Percentiles rank a stretch among this genome's conserved stretches.
These are phyloP conservation scores for Kappamyces sp. DNA, from an alignment of 192 early-diverging fungal species.

Conservation along the genomic window DNA sequence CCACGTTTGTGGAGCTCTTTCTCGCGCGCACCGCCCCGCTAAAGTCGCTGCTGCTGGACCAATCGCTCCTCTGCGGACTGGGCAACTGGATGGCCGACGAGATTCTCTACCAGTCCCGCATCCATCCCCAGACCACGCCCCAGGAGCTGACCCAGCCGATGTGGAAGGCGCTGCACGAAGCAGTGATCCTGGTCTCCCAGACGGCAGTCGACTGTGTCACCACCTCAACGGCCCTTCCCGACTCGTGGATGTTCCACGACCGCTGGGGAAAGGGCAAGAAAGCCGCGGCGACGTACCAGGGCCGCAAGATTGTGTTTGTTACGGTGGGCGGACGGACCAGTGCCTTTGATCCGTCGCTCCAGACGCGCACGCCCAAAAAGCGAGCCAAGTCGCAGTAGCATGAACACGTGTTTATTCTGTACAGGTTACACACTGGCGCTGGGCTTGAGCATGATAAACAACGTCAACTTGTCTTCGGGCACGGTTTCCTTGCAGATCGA, in stretches of 20 bases:
- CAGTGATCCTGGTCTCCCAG: slow-evolving; percentile 43
- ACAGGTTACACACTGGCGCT: no score
- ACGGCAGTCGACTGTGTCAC: slow-evolving; percentile 62
- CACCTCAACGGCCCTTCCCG: slow-evolving; percentile 59
- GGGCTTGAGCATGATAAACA: no score
- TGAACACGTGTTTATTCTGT: no score
- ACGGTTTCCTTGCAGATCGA: no score
- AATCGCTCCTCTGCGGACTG: slow-evolving; percentile 70
- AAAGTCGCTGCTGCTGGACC: slow-evolving; percentile 72
- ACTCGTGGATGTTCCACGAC: slow-evolving; percentile 72
- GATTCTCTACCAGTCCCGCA: slow-evolving; percentile 62
- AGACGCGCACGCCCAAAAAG: no score
- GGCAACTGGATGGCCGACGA: slow-evolving; percentile 89
- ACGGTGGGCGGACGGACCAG: slow-evolving; percentile 67
- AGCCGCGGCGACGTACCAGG: slow-evolving; percentile 43
- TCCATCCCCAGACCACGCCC: slow-evolving; percentile 62
- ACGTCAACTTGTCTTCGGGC: no score
- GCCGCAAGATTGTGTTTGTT: slow-evolving; percentile 53
- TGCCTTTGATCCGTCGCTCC: slow-evolving; percentile 53
- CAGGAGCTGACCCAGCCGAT: slow-evolving; percentile 45
- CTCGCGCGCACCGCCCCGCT: slow-evolving; percentile 45
- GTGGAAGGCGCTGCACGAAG: slow-evolving; percentile 36
- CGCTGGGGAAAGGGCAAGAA: slow-evolving; percentile 66
- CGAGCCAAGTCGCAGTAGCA: no score
- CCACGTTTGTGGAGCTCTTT: slow-evolving; percentile 41